Evolutionary conservation across 257 asterid genomes (phyloP), one percentile per base, ranked within the genome.

Genomic region (Solanum tarapatanum): DNA sequence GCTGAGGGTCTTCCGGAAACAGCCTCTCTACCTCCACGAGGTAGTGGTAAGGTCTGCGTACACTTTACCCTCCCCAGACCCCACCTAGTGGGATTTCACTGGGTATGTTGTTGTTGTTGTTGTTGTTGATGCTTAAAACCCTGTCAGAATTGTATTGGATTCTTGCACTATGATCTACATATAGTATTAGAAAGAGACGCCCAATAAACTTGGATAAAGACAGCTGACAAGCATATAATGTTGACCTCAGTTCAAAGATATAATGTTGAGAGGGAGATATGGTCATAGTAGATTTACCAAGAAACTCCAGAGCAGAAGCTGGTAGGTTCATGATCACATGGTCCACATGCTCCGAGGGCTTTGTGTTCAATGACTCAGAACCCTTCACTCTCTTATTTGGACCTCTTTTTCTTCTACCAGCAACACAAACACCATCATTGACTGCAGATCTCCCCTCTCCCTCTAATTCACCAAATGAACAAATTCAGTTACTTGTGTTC

Each of bases 311-410:
- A 30, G 99, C 98, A 87, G 99, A 95, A 33, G 99, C 99, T 77
- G 99, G 99, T 55, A 97, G 92, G 90, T 97, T 95, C 99, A 97
- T 97, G 79, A 97, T 92, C 87, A 95, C 93, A 87, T 97, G 99
- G 91, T 97, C 99, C 75, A 94, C 88, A 86, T 93, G 99, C 93
- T 97, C 98, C 97, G 97, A 95, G 32, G 98, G 96, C 89, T 92
- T 94, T 68, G 91, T 90, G 86, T 80, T 82, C 83, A 94, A 93
- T 79, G 93, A 83, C 43, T 82, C 89, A 33, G 93, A 93, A 84
- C 91, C 89, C 88, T 73, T 91, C 35, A 87, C 41, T 80, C 92
- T 91, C 91, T 95, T 96, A 88, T 91, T 93, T 74, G 88, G 85
- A 35, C 88, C 92, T 87, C 89, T 88, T 88, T 92, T 95, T 90